These are phyloP conservation scores for Talaromyces thailandensis DNA, from an alignment of 495 filamentous ascomycete species.

Conservation along the genomic window DNA sequence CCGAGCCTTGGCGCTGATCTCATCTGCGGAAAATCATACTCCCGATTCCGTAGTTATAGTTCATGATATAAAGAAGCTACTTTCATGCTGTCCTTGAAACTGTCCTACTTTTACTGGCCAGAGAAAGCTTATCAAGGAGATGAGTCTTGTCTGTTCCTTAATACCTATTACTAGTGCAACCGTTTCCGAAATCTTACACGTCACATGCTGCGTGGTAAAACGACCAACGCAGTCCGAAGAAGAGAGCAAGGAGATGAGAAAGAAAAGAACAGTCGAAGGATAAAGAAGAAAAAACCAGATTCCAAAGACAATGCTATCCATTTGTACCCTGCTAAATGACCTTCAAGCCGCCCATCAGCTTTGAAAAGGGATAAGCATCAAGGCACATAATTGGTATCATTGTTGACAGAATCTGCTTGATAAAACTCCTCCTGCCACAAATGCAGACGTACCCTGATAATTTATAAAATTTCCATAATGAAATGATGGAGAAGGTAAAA, in stretches of 20 bases:
- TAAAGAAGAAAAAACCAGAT: constrained; percentile 6
- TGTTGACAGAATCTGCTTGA: neutral
- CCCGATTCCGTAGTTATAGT: neutral
- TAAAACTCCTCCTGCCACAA: constrained; percentile 1
- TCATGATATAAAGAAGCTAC: too few species aligned
- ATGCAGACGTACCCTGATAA: neutral
- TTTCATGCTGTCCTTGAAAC: too few species aligned
- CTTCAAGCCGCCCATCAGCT: neutral
- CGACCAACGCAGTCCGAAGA: neutral
- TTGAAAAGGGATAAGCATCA: neutral
- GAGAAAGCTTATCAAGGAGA: neutral
- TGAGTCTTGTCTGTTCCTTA: constrained; percentile 1
- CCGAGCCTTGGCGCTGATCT: neutral
- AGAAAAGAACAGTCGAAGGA: constrained; percentile 7
- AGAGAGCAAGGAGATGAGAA: constrained; percentile 13
- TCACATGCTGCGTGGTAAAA: neutral
- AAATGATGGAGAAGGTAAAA: neutral
- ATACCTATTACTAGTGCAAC: constrained; percentile 4
- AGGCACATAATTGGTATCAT: neutral
- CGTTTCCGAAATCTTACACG: constrained; percentile 8
- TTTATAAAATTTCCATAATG: constrained; percentile 1
- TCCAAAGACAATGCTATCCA: neutral
- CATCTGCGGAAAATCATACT: neutral
- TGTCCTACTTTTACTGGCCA: neutral
- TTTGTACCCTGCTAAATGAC: neutral